Evolutionary conservation across 768 basidiomycete genomes (phyloP), one percentile per base, ranked within the genome.

Genomic region (Infundibulicybe gibba): DNA sequence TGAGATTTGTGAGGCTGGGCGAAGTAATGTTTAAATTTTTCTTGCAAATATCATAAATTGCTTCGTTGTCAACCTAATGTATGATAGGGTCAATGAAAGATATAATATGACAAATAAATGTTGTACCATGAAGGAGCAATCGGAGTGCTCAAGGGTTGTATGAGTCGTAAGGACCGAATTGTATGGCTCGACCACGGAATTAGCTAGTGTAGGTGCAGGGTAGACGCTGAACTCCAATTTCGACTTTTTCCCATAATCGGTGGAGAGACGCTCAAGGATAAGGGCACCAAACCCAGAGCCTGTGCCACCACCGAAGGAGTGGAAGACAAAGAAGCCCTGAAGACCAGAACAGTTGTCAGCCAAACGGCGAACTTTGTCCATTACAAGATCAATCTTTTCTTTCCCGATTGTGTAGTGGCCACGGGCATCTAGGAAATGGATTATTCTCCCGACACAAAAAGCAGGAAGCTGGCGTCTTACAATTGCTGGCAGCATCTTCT

Each of bases 401-500:
- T 98, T 99, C 56, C 95, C 95, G 62, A 99, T 84, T 51, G 95
- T 97, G 75, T 97, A 97, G 69, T 98, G 94, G 54, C 94, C 94
- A 67, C 94, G 94, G 51, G 94, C 94, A 68, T 97, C 94, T 95
- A 55, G 14, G 49, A 48, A 32, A 41, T 37, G 32, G 21, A 52
- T 32, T 45, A 44, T 35, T 32, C 34, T 40, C 44, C 42, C 48
- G 2, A 40, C n/a, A n/a, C 21, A 35, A 38, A 46, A 46, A 47
- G 31, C 41, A 48, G 54, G 52, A 53, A 54, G 51, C 43, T 52
- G 45, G 32, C 50, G 39, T 8, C 12, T 17, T 64, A 94, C 94
- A 99, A 69, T 99, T 99, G 79, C 97, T 99, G 54, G 95, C 95
- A 42, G 95, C 95, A 61, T 99, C 95, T 75, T 99, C 95, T 73